Evolutionary conservation across 2,329 filamentous ascomycete species (phyloP).

Genomic region (Pyricularia sp.): DNA sequence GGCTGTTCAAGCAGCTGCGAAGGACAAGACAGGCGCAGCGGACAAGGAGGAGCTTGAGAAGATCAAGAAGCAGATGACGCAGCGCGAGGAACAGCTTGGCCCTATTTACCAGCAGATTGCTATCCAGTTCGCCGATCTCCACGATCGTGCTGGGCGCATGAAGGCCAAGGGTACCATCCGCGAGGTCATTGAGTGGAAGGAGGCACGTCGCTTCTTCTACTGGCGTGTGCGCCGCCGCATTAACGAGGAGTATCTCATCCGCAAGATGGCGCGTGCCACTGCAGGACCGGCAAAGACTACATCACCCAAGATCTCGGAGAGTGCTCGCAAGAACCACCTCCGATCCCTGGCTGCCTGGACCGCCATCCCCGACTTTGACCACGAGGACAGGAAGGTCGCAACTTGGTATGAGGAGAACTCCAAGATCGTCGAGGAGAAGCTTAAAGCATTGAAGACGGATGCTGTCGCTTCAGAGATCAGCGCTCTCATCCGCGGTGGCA

Average conservation of each 20-base stretch:
- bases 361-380: constrained; percentile 60
- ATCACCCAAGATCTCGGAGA: constrained; percentile 14
- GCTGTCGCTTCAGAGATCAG: constrained; percentile 49
- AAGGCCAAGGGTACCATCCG: constrained; percentile 94
- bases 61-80: constrained; percentile 72
- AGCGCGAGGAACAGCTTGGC: constrained; percentile 76
- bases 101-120: constrained; percentile 92
- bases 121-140: constrained; percentile 92
- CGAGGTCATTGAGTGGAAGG: constrained; percentile 68
- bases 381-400: constrained; percentile 70
- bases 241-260: constrained; percentile 94
- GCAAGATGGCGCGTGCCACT: constrained; percentile 54
- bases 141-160: constrained; percentile 96
- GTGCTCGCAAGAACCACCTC: constrained; percentile 53
- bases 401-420: constrained; percentile 95
- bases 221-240: constrained; percentile 94
- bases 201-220: constrained; percentile 96
- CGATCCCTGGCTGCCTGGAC: constrained; percentile 74
- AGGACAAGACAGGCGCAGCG: constrained; percentile 41
- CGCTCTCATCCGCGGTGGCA: constrained; percentile 46
- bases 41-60: constrained; percentile 60
- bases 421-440: constrained; percentile 68
- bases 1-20: constrained; percentile 14
- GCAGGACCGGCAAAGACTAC: constrained; percentile 15
- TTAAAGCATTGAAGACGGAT: constrained; percentile 71